A percentile compares a stretch with the other conserved stretches of the same genome.
Conservation (phyloP, 768 basidiomycete genomes). For the Tylopilus sp. region DNA sequence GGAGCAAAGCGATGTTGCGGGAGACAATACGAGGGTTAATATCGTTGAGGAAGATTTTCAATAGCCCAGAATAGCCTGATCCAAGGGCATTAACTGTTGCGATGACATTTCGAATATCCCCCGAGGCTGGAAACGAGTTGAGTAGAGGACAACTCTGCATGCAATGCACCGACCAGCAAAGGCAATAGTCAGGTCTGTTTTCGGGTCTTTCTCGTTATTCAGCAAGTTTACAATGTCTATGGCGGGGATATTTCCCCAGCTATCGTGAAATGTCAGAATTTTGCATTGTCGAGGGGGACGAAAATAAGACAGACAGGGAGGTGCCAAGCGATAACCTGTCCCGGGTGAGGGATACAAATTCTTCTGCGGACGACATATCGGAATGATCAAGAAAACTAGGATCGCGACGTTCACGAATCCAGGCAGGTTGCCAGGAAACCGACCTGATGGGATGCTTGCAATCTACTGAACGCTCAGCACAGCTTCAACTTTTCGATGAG, state of each 20-base stretch:
- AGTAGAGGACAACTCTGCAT: background rate
- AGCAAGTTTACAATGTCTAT: conserved; percentile 29
- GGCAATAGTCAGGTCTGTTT: conserved; percentile 20
- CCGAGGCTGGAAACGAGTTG: conserved; percentile 41
- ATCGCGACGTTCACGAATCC: conserved; percentile 19
- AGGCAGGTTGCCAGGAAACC: conserved; percentile 19
- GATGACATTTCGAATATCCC: conserved; percentile 45
- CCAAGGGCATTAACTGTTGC: conserved; percentile 43
- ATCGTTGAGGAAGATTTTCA: conserved; percentile 44
- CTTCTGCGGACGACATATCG: conserved; percentile 6
- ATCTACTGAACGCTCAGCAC: conserved; percentile 10
- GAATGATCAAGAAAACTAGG: conserved; percentile 16
- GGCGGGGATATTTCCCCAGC: conserved; percentile 37
- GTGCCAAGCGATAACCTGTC: conserved; percentile 27
- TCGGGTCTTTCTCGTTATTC: conserved; percentile 18
- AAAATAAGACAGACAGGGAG: conserved; percentile 19
- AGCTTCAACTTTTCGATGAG: background rate
- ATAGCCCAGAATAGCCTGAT: conserved; percentile 35
- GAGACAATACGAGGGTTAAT: conserved; percentile 22
- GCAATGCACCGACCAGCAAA: conserved; percentile 21
- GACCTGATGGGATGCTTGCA: conserved; percentile 25
- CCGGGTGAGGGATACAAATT: conserved; percentile 5
- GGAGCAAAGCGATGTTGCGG: conserved; percentile 42
- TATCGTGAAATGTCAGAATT: conserved; percentile 2
- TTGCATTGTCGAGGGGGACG: background rate